Evolutionary conservation across 1,284 basidiomycete genomes (phyloP).

Genomic region (Leccinum pachyderme): DNA sequence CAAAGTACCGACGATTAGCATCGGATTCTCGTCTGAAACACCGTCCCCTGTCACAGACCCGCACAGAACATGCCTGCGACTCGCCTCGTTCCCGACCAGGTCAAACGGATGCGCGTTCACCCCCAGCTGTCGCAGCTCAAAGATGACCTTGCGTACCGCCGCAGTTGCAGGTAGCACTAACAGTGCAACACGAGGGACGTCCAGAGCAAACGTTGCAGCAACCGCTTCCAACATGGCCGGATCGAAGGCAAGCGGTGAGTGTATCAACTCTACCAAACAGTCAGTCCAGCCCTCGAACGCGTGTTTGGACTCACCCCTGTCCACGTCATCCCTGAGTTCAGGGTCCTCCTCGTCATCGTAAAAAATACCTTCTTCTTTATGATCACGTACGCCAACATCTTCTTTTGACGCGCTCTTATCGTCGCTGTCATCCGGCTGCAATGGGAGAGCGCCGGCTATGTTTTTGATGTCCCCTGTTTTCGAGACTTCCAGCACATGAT

Average conservation of each 20-base stretch:
- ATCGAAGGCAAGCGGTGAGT: conserved; percentile 51
- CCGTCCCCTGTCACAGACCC: conserved; percentile 24
- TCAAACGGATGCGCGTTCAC: conserved; percentile 65
- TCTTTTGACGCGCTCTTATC: background rate
- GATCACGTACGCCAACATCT: background rate
- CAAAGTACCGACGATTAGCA: conserved; percentile 63
- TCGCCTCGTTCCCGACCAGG: conserved; percentile 43
- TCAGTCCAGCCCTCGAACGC: conserved; percentile 9
- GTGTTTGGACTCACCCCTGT: conserved; percentile 21
- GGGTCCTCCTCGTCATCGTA: conserved; percentile 24
- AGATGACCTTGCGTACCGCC: conserved; percentile 57
- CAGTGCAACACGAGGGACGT: conserved; percentile 65
- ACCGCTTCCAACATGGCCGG: conserved; percentile 61
- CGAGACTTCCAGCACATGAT: conserved; percentile 63
- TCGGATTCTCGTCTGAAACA: conserved; percentile 48
- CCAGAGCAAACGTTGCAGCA: conserved; percentile 66
- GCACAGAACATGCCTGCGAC: conserved; percentile 42
- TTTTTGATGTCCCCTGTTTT: conserved; percentile 51
- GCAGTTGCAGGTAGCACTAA: conserved; percentile 62
- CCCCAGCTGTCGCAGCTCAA: conserved; percentile 62
- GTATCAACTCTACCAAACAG: conserved; percentile 40
- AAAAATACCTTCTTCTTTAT: conserved; percentile 18
- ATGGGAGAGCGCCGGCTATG: conserved; percentile 36
- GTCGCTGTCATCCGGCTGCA: background rate
- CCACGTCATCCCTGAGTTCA: conserved; percentile 20